phyloP scores from a whole-genome alignment of 2,329 filamentous ascomycete genomes.

The Elsinoe fawcettii region DNA sequence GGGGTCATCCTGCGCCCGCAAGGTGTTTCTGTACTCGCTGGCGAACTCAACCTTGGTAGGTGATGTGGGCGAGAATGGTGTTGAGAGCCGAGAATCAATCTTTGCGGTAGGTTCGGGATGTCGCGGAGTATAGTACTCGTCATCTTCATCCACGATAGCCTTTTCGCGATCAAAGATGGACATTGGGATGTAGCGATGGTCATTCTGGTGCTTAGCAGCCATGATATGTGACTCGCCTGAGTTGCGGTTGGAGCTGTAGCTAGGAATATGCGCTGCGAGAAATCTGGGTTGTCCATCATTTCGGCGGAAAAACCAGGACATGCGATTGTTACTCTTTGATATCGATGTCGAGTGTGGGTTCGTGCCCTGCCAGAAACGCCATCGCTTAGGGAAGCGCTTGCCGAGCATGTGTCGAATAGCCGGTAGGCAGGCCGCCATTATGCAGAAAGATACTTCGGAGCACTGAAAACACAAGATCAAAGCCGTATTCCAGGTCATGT shows the following conservation, averaged over 20 bases:
- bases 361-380: slow-evolving; percentile 8
- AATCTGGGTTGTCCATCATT: neutral
- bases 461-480: slow-evolving; percentile 1
- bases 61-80: neutral
- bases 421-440: slow-evolving; percentile 12
- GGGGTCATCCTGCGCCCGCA: neutral
- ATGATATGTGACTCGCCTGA: neutral
- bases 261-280: neutral
- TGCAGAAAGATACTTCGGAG: slow-evolving; percentile 8
- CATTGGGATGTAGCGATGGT: neutral
- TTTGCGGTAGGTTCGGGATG: neutral
- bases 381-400: slow-evolving; percentile 1
- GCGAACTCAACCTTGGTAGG: neutral
- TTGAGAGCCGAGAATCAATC: neutral
- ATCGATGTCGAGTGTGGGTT: neutral
- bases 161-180: slow-evolving; percentile 3
- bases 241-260: neutral
- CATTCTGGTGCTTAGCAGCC: neutral
- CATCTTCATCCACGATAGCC: neutral
- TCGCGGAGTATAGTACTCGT: neutral
- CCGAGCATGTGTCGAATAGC: slow-evolving; percentile 10
- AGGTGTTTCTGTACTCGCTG: neutral
- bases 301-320: neutral
- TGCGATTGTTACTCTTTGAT: neutral
- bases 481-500: slow-evolving; percentile 14